These are phyloP conservation scores for Talaromyces wortmannii DNA, from an alignment of 495 filamentous ascomycete species.

Conservation along the genomic window DNA sequence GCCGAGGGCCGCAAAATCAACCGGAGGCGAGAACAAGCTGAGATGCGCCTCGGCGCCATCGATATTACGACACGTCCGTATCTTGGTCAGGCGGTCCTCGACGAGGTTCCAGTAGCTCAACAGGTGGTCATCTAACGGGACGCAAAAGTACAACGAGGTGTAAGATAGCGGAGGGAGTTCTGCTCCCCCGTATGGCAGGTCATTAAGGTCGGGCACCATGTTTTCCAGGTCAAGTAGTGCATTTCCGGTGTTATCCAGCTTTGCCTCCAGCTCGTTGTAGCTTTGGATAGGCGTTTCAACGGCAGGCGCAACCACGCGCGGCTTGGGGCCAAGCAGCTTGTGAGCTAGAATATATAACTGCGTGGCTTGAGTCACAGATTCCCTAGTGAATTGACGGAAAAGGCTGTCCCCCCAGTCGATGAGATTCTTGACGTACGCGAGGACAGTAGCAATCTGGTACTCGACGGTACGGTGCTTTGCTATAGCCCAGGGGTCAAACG, in stretches of 20 bases:
- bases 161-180: no score
- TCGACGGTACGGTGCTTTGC: no score
- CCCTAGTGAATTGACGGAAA: slow-evolving; percentile 28
- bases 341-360: slow-evolving; percentile 26
- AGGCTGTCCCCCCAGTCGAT: slow-evolving; percentile 24
- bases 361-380: slow-evolving; percentile 21
- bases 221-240: no score
- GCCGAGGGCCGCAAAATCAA: no score
- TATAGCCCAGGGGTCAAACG: no score
- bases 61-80: slow-evolving; percentile 22
- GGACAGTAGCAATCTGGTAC: slow-evolving; percentile 19
- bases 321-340: slow-evolving; percentile 23
- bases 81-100: slow-evolving; percentile 27
- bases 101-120: slow-evolving; percentile 10
- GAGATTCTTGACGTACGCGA: slow-evolving; percentile 29
- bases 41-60: slow-evolving; percentile 14
- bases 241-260: no score
- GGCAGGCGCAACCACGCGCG: slow-evolving; percentile 10
- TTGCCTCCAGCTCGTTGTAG: no score
- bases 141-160: slow-evolving; percentile 29
- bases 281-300: no score
- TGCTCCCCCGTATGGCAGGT: no score
- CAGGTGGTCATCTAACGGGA: slow-evolving; percentile 17
- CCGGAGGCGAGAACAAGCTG: slow-evolving; percentile 20
- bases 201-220: no score